Evolutionary conservation across 805 yeast species (phyloP), one percentile per base, ranked within the genome.

Genomic region (Nakazawaea siamensis): DNA sequence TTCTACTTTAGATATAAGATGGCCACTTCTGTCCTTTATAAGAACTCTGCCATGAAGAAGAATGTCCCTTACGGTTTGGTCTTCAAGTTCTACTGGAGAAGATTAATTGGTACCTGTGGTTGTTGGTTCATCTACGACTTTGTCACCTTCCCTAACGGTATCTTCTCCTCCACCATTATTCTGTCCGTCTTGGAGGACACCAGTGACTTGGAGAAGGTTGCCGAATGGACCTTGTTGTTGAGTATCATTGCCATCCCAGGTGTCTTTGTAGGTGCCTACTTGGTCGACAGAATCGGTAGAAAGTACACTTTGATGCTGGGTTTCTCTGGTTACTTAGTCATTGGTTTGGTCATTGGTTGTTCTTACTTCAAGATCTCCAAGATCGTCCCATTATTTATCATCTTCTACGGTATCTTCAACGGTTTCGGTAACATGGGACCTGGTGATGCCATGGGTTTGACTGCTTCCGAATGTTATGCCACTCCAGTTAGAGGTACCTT

Each of bases 111-210:
- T 24, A 76, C 84, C 13, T 74, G 82, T 51, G 76, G 73, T 4
- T 70, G 81, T 38, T 82, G 92, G 92, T 81, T 81, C 60, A 62
- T 81, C 46, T 82, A 79, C 51, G 94, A 82, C 58, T 82, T 81
- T 47, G 82, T 82, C 47, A 76, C 83, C 5, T 82, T 81, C 63
- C 88, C 90, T 10, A 80, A 80, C 50, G 86, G 85, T 51, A 66
- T 79, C 34, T 80, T 79, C 52, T 69, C 81, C 4, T 68, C 70
- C 10, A 64, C 77, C 20, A 80, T 80, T 45, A 74, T 79, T 37
- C 47, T 75, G 11, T 57, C 66, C n/a, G 70, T 78, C 5, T 59
- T 77, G 34, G 50, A 57, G 12, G 55, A 52, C 33, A 42, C 42
- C 15, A 50, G 44, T 16, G 58, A 71, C 44, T 61, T 80, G 46